Percentiles rank a stretch among this genome's conserved stretches.
These are phyloP conservation scores for Jackrogersella multiformis DNA, from an alignment of 495 filamentous ascomycete genomes.

Conservation along the genomic window DNA sequence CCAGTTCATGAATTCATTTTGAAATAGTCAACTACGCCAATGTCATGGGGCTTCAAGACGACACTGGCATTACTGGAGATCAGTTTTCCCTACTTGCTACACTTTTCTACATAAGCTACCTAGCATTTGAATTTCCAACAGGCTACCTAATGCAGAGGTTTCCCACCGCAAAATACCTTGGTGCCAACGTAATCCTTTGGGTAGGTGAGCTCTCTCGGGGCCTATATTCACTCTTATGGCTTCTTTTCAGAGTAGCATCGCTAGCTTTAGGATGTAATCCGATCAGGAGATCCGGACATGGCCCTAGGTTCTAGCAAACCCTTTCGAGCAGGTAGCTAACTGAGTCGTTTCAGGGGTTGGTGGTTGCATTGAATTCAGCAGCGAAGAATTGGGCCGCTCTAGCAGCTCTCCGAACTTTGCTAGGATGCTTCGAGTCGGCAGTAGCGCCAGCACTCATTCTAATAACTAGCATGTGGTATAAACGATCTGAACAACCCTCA, in stretches of 20 bases:
- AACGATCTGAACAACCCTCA: constrained; percentile 44
- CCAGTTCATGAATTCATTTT: neutral
- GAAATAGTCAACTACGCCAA: constrained; percentile 40
- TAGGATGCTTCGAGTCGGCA: constrained; percentile 44
- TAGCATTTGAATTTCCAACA: constrained; percentile 52
- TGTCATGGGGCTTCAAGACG: constrained; percentile 42
- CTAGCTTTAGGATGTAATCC: neutral
- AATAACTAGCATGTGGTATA: constrained; percentile 50
- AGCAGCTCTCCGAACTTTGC: constrained; percentile 35
- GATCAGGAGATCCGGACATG: neutral
- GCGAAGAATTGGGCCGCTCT: constrained; percentile 42
- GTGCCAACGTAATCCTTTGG: constrained; percentile 65
- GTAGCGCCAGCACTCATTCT: constrained; percentile 47
- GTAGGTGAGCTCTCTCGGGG: neutral
- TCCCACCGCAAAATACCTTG: constrained; percentile 66
- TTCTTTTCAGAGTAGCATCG: neutral
- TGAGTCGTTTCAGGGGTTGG: constrained; percentile 11
- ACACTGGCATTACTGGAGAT: constrained; percentile 37
- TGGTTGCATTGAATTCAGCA: constrained; percentile 34
- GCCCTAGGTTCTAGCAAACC: neutral
- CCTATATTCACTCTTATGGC: neutral
- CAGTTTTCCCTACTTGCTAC: constrained; percentile 38
- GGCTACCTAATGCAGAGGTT: constrained; percentile 65
- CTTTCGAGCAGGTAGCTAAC: constrained; percentile 5
- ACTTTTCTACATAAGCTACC: constrained; percentile 40